Base-by-base conservation (phyloP, 805 yeast species). In the Candida awuae region DNA sequence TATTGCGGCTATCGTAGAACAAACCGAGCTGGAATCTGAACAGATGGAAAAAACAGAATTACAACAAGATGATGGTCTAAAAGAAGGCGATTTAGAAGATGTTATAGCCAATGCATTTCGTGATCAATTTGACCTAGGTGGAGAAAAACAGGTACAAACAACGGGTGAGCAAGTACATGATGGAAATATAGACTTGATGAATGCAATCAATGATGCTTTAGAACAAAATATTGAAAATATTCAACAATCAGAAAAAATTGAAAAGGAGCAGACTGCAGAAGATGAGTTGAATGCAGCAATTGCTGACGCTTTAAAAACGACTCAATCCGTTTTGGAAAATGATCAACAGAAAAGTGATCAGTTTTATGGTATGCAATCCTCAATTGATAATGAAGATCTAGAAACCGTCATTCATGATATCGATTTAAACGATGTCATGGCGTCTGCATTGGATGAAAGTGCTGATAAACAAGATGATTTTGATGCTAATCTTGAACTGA, bases 231-330 rank as follows among this genome's bases (percentile, higher is more conserved):
- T 35, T 31, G 42, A 35, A 23, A 33, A 33, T 3, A 35, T 35
- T 19, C 27, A 35, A 21, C 23, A 41, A 18, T 8, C 37, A 8
- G 30, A 32, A 16, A 34, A 29, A 13, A 19, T 18, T 13, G 35
- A 27, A n/a, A 20, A 28, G 20, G 32, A 39, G 9, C 27, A 37
- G 5, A 17, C 14, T 28, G 36, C 31, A 9, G 47, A 32, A 6
- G 45, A 41, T 15, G 52, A 50, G 21, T 34, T 56, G 15, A 51
- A 43, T 22, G 47, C 48, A 14, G 58, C 53, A 8, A 51, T 53
- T 30, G 51, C 49, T 6, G 51, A 50, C 34, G 59, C 60, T 6
- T 43, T 55, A 20, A 45, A 46, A 20, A 44, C 34, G 12, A 39
- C 46, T 3, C 43, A 38, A 18, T 29, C 37, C 4, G 37, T 20